A percentile compares a stretch with the other conserved stretches of the same genome.
Evolutionary conservation across 2,329 filamentous ascomycete species (phyloP).

Genomic region (Fusarium siculi): DNA sequence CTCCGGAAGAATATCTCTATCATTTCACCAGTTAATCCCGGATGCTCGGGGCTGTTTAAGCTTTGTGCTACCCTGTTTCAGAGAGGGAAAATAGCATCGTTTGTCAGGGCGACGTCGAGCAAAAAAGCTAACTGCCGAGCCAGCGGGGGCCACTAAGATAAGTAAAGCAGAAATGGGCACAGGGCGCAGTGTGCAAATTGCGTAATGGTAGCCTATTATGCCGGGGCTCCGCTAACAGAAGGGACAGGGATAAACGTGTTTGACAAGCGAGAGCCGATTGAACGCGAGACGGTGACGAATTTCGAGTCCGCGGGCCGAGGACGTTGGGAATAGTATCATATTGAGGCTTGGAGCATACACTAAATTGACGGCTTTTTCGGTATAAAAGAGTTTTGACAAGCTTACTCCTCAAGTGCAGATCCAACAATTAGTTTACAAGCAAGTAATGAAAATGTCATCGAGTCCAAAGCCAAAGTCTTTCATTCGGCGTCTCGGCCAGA

Average conservation of each 20-base stretch:
- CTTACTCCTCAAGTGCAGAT: not conserved
- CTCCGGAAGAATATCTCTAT: not conserved
- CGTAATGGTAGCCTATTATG: not conserved
- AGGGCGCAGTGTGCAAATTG: not conserved
- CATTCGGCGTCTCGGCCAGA: not conserved
- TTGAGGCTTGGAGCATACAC: not conserved
- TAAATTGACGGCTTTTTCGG: not conserved
- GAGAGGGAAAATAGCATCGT: not conserved
- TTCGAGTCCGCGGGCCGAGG: not conserved
- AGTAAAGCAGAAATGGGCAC: not conserved
- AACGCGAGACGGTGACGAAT: not conserved
- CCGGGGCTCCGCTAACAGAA: too few relatives aligned
- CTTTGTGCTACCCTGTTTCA: constrained; percentile 5
- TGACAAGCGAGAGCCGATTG: not conserved
- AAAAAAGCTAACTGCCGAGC: constrained; percentile 7
- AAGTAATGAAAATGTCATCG: not conserved
- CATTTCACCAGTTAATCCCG: not conserved
- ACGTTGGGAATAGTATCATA: not conserved
- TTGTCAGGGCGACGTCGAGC: not conserved
- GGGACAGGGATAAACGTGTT: not conserved
- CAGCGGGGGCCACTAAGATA: not conserved
- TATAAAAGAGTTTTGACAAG: not conserved
- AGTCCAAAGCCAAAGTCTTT: constrained; percentile 6
- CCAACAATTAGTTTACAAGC: not conserved
- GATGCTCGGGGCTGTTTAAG: not conserved